Evolutionary conservation across 306 rosid genomes (phyloP).

Genomic region (Pueraria montana): DNA sequence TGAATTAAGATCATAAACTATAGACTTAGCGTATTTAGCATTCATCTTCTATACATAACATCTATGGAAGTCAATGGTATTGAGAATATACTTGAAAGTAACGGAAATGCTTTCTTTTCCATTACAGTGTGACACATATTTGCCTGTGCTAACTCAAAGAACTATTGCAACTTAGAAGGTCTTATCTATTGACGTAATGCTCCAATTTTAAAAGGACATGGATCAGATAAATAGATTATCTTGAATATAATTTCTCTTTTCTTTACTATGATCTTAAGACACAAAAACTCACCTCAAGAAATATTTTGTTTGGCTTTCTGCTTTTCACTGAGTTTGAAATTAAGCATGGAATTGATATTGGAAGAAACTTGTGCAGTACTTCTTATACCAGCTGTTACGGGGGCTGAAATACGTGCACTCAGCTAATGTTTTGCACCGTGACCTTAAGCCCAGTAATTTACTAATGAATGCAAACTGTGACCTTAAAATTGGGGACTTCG

Average conservation of each 20-base stretch:
- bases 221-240: too few relatives aligned
- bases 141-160: conserved; percentile 13
- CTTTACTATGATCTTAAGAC: too few relatives aligned
- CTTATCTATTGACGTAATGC: conserved; percentile 35
- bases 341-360: conserved; percentile 45
- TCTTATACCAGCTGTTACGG: conserved; percentile 62
- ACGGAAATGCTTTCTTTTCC: neutral
- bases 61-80: conserved; percentile 1
- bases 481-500: conserved; percentile 82
- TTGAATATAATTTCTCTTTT: too few relatives aligned
- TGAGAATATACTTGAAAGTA: neutral
- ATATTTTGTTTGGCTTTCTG: conserved; percentile 3
- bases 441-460: conserved; percentile 97
- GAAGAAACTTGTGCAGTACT: conserved; percentile 58
- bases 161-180: neutral
- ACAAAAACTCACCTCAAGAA: neutral
- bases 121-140: conserved; percentile 25
- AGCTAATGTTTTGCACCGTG: conserved; percentile 96
- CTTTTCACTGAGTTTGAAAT: conserved; percentile 36
- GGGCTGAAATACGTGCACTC: conserved; percentile 68
- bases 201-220: too few relatives aligned
- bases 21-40: neutral
- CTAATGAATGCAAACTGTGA: conserved; percentile 75
- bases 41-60: conserved; percentile 13
- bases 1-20: conserved; percentile 22